Conservation (phyloP, 768 basidiomycete species). For the Pleurotus giganteus region DNA sequence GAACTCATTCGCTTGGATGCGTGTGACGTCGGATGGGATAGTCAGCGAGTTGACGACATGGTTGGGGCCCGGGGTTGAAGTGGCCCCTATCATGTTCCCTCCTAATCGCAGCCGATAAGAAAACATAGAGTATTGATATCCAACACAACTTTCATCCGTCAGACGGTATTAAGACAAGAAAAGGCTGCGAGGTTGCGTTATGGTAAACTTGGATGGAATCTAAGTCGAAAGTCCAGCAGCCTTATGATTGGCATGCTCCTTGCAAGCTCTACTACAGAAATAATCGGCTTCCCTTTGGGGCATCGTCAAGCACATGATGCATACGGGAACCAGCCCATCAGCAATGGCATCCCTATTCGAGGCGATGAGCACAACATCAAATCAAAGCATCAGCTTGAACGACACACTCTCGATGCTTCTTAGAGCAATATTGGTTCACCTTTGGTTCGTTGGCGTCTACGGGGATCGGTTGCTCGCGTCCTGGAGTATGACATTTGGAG, state of each 20-base stretch:
- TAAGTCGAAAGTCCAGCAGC: slow-evolving; percentile 14
- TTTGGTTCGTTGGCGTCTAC: slow-evolving; percentile 50
- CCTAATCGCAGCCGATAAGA: too few species aligned
- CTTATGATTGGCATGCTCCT: slow-evolving; percentile 60
- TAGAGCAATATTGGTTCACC: slow-evolving; percentile 56
- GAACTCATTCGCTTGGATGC: too few species aligned
- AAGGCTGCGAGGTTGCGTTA: too few species aligned
- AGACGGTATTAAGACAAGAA: too few species aligned
- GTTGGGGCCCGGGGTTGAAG: too few species aligned
- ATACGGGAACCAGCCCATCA: slow-evolving; percentile 47
- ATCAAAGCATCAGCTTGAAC: too few species aligned
- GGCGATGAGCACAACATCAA: slow-evolving; percentile 10
- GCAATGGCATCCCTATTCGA: slow-evolving; percentile 54
- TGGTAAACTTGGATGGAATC: too few species aligned
- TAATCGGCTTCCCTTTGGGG: slow-evolving; percentile 62
- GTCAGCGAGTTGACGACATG: too few species aligned
- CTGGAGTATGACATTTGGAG: slow-evolving; percentile 50
- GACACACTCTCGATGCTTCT: slow-evolving; percentile 64
- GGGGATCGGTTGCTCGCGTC: slow-evolving; percentile 56
- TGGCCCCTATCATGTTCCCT: too few species aligned
- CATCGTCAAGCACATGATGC: slow-evolving; percentile 62
- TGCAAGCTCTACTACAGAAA: slow-evolving; percentile 59
- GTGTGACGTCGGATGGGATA: too few species aligned
- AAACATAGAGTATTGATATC: too few species aligned
- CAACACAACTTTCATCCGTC: too few species aligned